These are phyloP conservation scores for Clarireedia homoeocarpa DNA, from an alignment of 2,329 filamentous ascomycete genomes.

Conservation along the genomic window DNA sequence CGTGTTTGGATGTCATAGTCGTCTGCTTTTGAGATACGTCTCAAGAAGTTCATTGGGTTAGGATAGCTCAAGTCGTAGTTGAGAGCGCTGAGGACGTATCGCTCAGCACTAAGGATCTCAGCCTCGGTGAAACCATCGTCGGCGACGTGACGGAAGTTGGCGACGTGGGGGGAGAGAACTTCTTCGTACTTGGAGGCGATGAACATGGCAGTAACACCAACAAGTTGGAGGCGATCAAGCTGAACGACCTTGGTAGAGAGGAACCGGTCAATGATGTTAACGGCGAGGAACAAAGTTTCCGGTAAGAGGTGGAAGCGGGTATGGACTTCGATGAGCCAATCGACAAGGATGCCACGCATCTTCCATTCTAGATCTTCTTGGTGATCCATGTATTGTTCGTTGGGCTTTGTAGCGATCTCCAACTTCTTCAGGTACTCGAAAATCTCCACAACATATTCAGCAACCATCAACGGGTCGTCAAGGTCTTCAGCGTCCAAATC, in stretches of 20 bases:
- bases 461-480: constrained; percentile 94
- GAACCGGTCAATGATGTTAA: constrained; percentile 98
- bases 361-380: constrained; percentile 97
- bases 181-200: constrained; percentile 99
- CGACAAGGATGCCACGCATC: constrained; percentile 92
- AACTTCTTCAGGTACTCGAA: constrained; percentile 91
- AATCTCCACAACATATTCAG: constrained; percentile 94
- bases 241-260: constrained; percentile 92
- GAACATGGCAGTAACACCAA: constrained; percentile 98
- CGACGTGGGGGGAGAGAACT: constrained; percentile 90
- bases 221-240: constrained; percentile 89
- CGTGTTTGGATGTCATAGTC: constrained; percentile 98
- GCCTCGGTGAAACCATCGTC: constrained; percentile 93
- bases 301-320: constrained; percentile 92
- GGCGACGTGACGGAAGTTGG: constrained; percentile 94
- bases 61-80: constrained; percentile 98
- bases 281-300: constrained; percentile 90
- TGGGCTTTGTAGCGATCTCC: constrained; percentile 73
- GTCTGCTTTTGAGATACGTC: constrained; percentile 97
- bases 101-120: constrained; percentile 95
- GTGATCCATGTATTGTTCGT: constrained; percentile 90
- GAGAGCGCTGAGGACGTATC: constrained; percentile 82
- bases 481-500: constrained; percentile 80
- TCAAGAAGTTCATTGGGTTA: constrained; percentile 99
- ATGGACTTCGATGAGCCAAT: constrained; percentile 98